Conservation (phyloP, 306 rosid species). For the Dicorynia guianensis region DNA sequence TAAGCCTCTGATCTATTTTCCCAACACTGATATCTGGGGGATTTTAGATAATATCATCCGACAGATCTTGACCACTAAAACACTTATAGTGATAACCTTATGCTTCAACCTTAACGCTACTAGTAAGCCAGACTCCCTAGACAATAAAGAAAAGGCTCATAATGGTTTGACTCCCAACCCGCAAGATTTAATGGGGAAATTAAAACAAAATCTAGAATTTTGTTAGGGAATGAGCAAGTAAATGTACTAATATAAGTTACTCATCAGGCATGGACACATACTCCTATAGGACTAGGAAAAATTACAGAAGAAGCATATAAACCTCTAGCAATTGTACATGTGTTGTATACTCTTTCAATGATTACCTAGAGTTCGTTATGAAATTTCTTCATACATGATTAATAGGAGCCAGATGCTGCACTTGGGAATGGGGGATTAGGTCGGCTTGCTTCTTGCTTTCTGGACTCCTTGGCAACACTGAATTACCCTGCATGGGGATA, state of each 20-base stretch:
- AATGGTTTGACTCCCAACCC: conserved; percentile 7
- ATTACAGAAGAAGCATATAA: conserved; percentile 16
- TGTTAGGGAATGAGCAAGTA: conserved; percentile 18
- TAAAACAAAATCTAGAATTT: background rate
- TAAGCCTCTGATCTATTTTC: too few species aligned
- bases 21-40: conserved; percentile 17
- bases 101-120: background rate
- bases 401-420: conserved; percentile 96
- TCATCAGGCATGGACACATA: conserved; percentile 32
- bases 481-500: conserved; percentile 99
- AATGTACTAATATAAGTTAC: conserved; percentile 23
- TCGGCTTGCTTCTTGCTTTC: conserved; percentile 93
- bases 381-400: conserved; percentile 21
- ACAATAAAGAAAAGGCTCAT: conserved; percentile 13
- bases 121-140: conserved; percentile 10
- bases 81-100: too few species aligned
- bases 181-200: background rate
- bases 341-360: conserved; percentile 21
- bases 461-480: conserved; percentile 94
- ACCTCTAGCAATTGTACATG: background rate
- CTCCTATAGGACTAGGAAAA: conserved; percentile 21
- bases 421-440: conserved; percentile 98
- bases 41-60: conserved; percentile 25
- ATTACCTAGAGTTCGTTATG: conserved; percentile 17
- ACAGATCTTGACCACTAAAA: background rate